Evolutionary conservation across 1,284 basidiomycete species (phyloP), one percentile per base, ranked within the genome.

Genomic region (Cutaneotrichosporon dermatis): DNA sequence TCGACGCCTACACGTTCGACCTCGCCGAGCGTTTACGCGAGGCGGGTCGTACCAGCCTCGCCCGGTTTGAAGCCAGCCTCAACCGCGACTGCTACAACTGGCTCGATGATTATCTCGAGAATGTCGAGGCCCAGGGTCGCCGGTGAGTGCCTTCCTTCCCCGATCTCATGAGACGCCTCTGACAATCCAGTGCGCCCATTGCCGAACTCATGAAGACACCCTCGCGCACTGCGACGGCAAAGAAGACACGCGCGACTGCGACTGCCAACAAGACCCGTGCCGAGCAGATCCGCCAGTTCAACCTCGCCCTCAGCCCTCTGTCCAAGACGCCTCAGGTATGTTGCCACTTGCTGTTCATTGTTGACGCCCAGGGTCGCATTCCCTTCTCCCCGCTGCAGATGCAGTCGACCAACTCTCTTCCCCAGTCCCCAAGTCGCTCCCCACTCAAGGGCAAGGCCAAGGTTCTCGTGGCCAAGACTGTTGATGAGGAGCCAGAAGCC

Each of bases 191-290:
- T 48, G 72, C 69, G 7, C 71, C 74, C 1, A 68, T 79, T 34
- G 69, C 74, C 16, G 72, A 76, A 45, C 63, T 77, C 25, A 73
- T 79, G 63, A 79, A 79, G 63, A 79, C 77, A 0, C 77, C 77
- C 10, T 76, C 75, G 34, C 66, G 71, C 42, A 76, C 75, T 2
- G 64, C 69, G 15, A 79, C 76, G 25, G 66, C 69, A 35, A 77
- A 77, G 66, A 77, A 77, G 68, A 79, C 77, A 0, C 61, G 77
- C 46, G 72, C 74, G 3, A 62, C 60, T 4, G 63, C 69, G 0
- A 66, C 69, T 4, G 72, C 73, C 25, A 68, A 63, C 39, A 48
- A 59, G 40, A 44, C 50, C 54, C 59, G 63, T 9, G 57, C 57
- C 0, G 63, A 61, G 49, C 63, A 64, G 55, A 36, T 61, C 34